Conservation (phyloP, 2,329 filamentous ascomycete genomes). For the Hortaea werneckii region DNA sequence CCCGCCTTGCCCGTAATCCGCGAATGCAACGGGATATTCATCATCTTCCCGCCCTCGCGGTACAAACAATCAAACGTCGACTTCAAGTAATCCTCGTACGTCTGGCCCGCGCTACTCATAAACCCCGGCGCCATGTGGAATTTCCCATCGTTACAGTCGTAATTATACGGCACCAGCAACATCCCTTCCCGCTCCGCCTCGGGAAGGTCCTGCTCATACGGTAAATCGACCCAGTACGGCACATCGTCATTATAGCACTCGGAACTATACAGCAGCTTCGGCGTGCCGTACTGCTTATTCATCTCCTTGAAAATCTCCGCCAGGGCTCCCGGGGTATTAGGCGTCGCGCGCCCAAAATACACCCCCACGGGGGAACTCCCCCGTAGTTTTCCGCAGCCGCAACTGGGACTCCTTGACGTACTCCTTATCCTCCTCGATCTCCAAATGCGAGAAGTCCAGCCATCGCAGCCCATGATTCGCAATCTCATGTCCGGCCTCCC, state of each 20-base stretch:
- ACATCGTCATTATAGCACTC: constrained; percentile 47
- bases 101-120: constrained; percentile 16
- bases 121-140: constrained; percentile 37
- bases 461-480: constrained; percentile 34
- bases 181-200: constrained; percentile 28
- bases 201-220: constrained; percentile 33
- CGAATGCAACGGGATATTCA: constrained; percentile 34
- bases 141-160: constrained; percentile 26
- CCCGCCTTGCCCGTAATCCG: constrained; percentile 34
- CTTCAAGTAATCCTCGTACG: constrained; percentile 33
- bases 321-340: constrained; percentile 37
- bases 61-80: constrained; percentile 34
- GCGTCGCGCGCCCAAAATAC: constrained; percentile 40
- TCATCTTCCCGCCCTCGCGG: constrained; percentile 32
- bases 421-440: constrained; percentile 38
- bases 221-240: constrained; percentile 47
- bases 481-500: constrained; percentile 20
- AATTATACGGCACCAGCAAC: constrained; percentile 29
- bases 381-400: constrained; percentile 31
- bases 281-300: constrained; percentile 26
- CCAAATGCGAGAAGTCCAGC: constrained; percentile 34
- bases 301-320: constrained; percentile 44
- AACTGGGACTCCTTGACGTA: constrained; percentile 37
- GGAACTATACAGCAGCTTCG: constrained; percentile 38
- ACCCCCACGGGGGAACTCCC: constrained; percentile 40